phyloP scores from a whole-genome alignment of 805 yeast species.

The Saccharomycopsis lassenensis region DNA sequence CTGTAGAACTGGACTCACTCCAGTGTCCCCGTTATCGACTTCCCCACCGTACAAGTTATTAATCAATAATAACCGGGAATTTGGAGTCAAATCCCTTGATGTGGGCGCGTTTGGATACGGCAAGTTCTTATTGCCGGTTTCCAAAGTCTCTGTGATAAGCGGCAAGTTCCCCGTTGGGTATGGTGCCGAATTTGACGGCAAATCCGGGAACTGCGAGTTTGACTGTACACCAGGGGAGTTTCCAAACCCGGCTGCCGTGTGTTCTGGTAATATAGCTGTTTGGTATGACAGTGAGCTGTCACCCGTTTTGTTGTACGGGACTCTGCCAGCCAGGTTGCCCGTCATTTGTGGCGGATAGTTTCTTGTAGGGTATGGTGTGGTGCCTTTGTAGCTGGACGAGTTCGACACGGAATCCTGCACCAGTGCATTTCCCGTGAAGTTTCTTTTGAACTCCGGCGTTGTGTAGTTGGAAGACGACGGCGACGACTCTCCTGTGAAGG shows the following conservation, averaged over 20 bases:
- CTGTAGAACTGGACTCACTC: slow-evolving; percentile 11
- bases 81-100: slow-evolving; percentile 5
- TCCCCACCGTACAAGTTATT: slow-evolving; percentile 16
- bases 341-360: not conserved
- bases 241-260: slow-evolving; percentile 8
- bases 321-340: not conserved
- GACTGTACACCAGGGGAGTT: slow-evolving; percentile 1
- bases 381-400: not conserved
- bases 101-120: slow-evolving; percentile 3
- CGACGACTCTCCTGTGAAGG: too few species aligned
- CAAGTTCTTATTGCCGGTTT: too few species aligned
- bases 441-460: too few species aligned
- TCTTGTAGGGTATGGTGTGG: slow-evolving; percentile 1
- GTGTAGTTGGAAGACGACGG: too few species aligned
- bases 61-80: slow-evolving; percentile 13
- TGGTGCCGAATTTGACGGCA: not conserved
- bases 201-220: not conserved
- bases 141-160: too few species aligned
- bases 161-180: not conserved
- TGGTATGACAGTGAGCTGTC: not conserved
- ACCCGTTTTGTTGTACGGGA: not conserved
- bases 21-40: slow-evolving; percentile 7
- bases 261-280: not conserved
- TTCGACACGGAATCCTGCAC: not conserved
- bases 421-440: slow-evolving; percentile 1